phyloP scores from a whole-genome alignment of 495 filamentous ascomycete species.

The Viridothelium virens region DNA sequence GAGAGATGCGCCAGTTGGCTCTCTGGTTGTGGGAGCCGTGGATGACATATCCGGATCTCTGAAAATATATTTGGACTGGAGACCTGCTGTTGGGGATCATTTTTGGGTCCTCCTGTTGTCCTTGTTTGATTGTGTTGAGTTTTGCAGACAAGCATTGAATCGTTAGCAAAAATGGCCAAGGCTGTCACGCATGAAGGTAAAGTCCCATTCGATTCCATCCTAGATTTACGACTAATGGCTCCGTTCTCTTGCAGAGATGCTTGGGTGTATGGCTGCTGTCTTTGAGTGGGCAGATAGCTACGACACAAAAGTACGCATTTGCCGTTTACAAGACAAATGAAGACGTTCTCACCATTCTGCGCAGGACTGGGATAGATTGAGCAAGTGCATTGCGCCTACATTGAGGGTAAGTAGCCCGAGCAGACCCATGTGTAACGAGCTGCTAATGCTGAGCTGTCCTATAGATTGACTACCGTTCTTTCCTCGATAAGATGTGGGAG shows the following conservation, averaged over 20 bases:
- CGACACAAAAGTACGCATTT: slow-evolving; percentile 49
- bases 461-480: slow-evolving; percentile 65
- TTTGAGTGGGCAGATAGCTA: slow-evolving; percentile 83
- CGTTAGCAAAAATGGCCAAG: neutral
- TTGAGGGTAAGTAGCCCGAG: neutral
- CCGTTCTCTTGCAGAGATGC: slow-evolving; percentile 24
- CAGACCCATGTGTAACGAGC: neutral
- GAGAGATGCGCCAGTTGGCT: neutral
- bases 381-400: slow-evolving; percentile 63
- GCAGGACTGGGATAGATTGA: slow-evolving; percentile 60
- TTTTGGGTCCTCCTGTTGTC: neutral
- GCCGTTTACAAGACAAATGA: neutral
- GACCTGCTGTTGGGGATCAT: neutral
- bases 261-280: slow-evolving; percentile 40
- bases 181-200: neutral
- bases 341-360: neutral
- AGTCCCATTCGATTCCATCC: neutral
- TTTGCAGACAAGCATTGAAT: neutral
- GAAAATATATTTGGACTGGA: neutral
- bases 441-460: slow-evolving; percentile 24
- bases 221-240: neutral
- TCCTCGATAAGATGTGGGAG: slow-evolving; percentile 64
- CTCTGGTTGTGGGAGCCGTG: neutral
- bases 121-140: neutral
- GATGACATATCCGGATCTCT: neutral